Evolutionary conservation across 306 rosid species (phyloP), one percentile per base, ranked within the genome.

Genomic region (Cicer chorassanicum): DNA sequence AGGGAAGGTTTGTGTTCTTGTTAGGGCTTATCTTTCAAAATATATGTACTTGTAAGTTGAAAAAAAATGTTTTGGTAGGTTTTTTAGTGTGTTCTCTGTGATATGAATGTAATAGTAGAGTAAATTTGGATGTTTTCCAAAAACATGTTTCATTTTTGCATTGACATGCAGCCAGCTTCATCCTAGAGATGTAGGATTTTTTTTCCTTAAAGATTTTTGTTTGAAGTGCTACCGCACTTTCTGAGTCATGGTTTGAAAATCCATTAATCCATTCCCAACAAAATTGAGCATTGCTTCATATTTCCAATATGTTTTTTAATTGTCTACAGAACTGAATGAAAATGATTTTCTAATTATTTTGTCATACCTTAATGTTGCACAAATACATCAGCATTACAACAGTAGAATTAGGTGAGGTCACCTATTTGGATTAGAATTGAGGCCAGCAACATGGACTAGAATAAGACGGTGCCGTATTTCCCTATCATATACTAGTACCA

Each of bases 1-100:
- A 54, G 88, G 93, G 81, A 90, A 88, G 97, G 99, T 90, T 63
- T 73, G 97, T 70, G 62, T 44, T 69, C 62, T 6, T 14, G 76
- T 10, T 48, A 12, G 50, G 18, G 57, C 59, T 43, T 56, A 5
- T 68, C 66, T 44, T 50, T 48, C 7, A 45, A 51, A 42, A n/a
- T 44, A 8, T 63, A 6, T 51, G 12, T 29, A 19, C n/a, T 46
- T 63, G 74, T 36, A 19, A 51, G 14, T 68, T 68, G 71, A 43
- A 8, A 38, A 16, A 19, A 5, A 29, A 29, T 3, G 40, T 41
- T 10, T 68, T 48, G 49, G 9, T 21, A n/a, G 72, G 46, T 78
- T 44, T 62, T 57, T 40, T 55, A 1, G 19, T 9, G 19, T 9
- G 40, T 34, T 67, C 24, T 73, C 36, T 46, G 39, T 44, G 1